Evolutionary conservation across 1,284 basidiomycete genomes (phyloP), one percentile per base, ranked within the genome.

Genomic region (Moniliophthora roreri): DNA sequence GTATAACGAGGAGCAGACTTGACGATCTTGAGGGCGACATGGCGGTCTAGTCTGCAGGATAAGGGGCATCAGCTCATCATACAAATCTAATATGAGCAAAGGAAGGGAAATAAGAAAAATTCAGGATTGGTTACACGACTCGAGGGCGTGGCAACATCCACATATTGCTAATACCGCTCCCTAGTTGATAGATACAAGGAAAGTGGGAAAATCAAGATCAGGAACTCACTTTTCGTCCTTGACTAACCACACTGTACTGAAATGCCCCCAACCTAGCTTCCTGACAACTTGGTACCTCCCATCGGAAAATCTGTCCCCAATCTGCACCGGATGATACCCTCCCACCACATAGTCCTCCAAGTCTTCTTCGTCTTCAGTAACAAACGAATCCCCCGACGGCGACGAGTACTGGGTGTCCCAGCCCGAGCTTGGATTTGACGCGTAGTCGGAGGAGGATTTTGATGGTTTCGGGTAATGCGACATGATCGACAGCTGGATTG

Each of bases 201-300:
- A n/a, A n/a, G n/a, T n/a, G n/a, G n/a, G n/a, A n/a, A n/a, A n/a
- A n/a, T n/a, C n/a, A n/a, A n/a, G n/a, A n/a, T n/a, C n/a, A n/a
- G 16, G 11, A 21, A 77, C 86, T 66, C 69, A 95, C 93, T 85
- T 89, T 68, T 79, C 80, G 68, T 96, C 93, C 64, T 84, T 85
- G 26, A 93, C 92, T 0, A 96, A 79, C 93, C 93, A 96, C 8
- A 96, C 93, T 0, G 93, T 95, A 1, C 89, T 92, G 72, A 99
- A 99, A 71, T 99, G 97, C 39, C 97, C 96, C 89, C 96, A 99
- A 34, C 96, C 97, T 13, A 99, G 85, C 72, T 99, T 99, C 59
- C 97, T 78, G 53, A 98, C 94, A 63, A 98, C 91, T 61, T 85
- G 70, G 69, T 99, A 99, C 42, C 96, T 77, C 8, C 84, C 91